Evolutionary conservation across 106 monocot species (phyloP), one percentile per base, ranked within the genome.

Genomic region (Hemerocallis citrina): DNA sequence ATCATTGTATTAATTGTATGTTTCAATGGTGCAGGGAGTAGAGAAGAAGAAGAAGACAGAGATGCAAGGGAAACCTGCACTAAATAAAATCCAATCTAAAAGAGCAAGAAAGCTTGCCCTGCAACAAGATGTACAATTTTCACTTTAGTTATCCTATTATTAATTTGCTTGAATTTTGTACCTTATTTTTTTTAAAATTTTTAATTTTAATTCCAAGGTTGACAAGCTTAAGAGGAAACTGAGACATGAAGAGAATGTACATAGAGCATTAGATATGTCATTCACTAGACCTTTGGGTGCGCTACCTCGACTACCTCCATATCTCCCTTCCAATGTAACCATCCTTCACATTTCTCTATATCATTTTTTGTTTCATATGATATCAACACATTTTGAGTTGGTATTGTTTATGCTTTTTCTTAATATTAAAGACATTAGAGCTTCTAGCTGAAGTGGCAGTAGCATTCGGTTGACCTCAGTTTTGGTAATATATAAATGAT

Each of bases 151-250:
- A 35, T 38, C 13, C 4, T 9, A n/a, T n/a, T n/a, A n/a, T n/a
- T 12, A 13, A 50, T 50, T 21, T 65, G 35, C 47, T 34, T 22
- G 1, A 44, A n/a, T n/a, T n/a, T n/a, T n/a, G n/a, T n/a, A n/a
- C n/a, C n/a, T n/a, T 10, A 5, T 11, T 38, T 38, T 37, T 5
- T n/a, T n/a, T n/a, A n/a, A n/a, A n/a, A n/a, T n/a, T n/a, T n/a
- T n/a, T n/a, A n/a, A n/a, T n/a, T n/a, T n/a, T n/a, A n/a, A n/a
- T n/a, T n/a, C n/a, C n/a, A 56, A 93, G 93, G 89, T 93, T 57
- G 93, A 89, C 42, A 85, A 89, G 79, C 79, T 93, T 6, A 89
- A 70, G 67, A 89, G 75, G 67, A 93, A 89, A 70, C 89, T 93
- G 7, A 54, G 82, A 36, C 76, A 85, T 55, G 93, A 93, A 71